Conservation (phyloP, 768 basidiomycete species). For the Amanita pseudoporphyria region DNA sequence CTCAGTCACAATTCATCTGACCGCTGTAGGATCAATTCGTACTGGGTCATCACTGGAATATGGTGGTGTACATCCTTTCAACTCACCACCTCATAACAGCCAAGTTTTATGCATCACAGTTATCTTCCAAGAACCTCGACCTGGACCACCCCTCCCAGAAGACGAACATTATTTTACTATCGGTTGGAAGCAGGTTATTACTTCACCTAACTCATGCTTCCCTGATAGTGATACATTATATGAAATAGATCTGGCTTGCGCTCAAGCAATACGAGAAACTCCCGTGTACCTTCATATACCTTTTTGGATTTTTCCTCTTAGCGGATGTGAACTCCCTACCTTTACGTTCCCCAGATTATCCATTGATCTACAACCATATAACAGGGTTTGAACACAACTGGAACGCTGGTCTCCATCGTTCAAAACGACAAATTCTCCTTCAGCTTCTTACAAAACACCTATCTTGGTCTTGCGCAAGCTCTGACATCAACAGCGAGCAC, state of each 20-base stretch:
- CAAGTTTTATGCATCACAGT: conserved; percentile 30
- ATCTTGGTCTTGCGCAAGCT: conserved; percentile 68
- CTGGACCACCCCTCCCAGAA: conserved; percentile 70
- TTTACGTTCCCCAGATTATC: neutral
- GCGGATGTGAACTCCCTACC: conserved; percentile 45
- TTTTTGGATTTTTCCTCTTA: conserved; percentile 69
- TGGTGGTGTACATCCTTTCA: conserved; percentile 69
- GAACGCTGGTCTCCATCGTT: conserved; percentile 64
- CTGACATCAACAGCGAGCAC: conserved; percentile 66
- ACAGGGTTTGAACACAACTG: conserved; percentile 75
- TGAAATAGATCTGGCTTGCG: conserved; percentile 64
- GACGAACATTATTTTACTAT: conserved; percentile 71
- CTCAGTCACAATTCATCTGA: neutral
- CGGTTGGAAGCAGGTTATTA: conserved; percentile 71
- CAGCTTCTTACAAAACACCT: conserved; percentile 75
- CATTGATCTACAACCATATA: neutral
- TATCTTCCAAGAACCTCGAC: conserved; percentile 77
- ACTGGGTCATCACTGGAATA: conserved; percentile 72
- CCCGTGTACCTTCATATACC: conserved; percentile 76
- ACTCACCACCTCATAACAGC: neutral
- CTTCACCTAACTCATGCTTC: neutral
- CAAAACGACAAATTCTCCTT: conserved; percentile 77
- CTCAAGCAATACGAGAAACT: conserved; percentile 67
- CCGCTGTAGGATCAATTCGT: conserved; percentile 46
- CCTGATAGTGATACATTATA: neutral